Conservation (phyloP, 805 yeast genomes). For the Schwanniomyces vanrijiae region DNA sequence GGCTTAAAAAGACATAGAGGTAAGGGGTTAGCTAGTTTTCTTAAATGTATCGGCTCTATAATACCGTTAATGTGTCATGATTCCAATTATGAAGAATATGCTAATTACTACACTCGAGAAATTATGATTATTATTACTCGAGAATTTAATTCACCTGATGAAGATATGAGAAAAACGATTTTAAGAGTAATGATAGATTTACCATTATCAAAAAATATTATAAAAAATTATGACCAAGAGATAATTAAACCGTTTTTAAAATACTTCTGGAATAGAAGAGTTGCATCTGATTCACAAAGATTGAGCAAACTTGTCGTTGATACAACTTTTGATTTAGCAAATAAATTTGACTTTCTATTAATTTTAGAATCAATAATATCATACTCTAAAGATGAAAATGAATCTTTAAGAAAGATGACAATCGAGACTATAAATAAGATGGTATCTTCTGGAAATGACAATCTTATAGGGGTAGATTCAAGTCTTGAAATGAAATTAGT, state of each 20-base stretch:
- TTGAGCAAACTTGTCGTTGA: constrained; percentile 62
- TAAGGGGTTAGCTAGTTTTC: constrained; percentile 67
- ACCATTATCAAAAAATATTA: constrained; percentile 58
- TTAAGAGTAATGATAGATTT: constrained; percentile 67
- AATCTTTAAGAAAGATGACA: constrained; percentile 75
- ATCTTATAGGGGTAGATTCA: constrained; percentile 54
- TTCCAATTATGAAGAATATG: constrained; percentile 59
- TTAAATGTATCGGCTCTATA: constrained; percentile 74
- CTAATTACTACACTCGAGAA: constrained; percentile 74
- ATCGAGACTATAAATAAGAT: constrained; percentile 66
- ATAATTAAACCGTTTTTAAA: constrained; percentile 63
- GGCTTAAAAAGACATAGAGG: constrained; percentile 82
- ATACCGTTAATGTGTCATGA: constrained; percentile 78
- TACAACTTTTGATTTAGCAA: constrained; percentile 67
- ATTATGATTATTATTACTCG: constrained; percentile 64
- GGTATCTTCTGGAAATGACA: constrained; percentile 35
- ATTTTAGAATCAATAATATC: constrained; percentile 57
- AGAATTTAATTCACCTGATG: constrained; percentile 81
- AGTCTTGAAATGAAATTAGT: constrained; percentile 64
- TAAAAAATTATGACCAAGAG: constrained; percentile 48
- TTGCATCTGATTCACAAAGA: constrained; percentile 63
- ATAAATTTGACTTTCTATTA: constrained; percentile 62
- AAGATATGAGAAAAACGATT: constrained; percentile 79
- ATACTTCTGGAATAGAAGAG: constrained; percentile 79
- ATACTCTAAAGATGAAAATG: constrained; percentile 78